Evolutionary conservation across 305 asterid genomes (phyloP), one percentile per base, ranked within the genome.

Genomic region (Fraxinus sp.): DNA sequence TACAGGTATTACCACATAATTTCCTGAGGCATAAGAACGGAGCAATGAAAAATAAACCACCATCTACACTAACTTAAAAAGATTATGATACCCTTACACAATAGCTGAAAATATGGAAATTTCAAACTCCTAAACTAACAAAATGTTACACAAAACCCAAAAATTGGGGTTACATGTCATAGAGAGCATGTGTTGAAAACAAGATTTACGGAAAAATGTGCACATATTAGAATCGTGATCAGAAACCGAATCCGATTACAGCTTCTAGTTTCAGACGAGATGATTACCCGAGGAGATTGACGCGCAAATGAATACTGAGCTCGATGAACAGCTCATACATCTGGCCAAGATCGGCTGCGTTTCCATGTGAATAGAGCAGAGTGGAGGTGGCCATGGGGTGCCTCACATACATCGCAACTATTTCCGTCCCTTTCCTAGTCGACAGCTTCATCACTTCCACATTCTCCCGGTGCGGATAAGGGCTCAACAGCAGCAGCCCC

Each of bases 311-410:
- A 39, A 94, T 95, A 82, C 97, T 90, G 76, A 95, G 94, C 89
- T 95, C 95, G 85, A 94, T 90, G 79, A 93, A 94, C 49, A 95
- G 96, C 92, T 93, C 97, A 80, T 93, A 95, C 98, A 95, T 93
- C 94, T 95, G 99, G 14, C 99, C 99, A 68, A 95, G 90, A 90
- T 95, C 99, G 72, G 99, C 92, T 62, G 99, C 99, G 91, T 95
- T 95, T 36, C 99, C 99, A 75, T 95, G 99, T 3, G 99, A 95
- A 85, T 93, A 95, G 8, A 95, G 93, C 36, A 95, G 32, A 0
- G 99, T 95, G 59, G 96, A 88, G 62, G 88, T 91, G 41, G 99
- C 97, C 98, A 93, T 93, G 44, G 98, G 98, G 39, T 95, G 91
- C 66, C 98, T 90, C 35, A 95, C 91, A 85, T 94, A 94, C 83